phyloP scores from a whole-genome alignment of 2,329 filamentous ascomycete genomes.

The Pleomassaria siparia region DNA sequence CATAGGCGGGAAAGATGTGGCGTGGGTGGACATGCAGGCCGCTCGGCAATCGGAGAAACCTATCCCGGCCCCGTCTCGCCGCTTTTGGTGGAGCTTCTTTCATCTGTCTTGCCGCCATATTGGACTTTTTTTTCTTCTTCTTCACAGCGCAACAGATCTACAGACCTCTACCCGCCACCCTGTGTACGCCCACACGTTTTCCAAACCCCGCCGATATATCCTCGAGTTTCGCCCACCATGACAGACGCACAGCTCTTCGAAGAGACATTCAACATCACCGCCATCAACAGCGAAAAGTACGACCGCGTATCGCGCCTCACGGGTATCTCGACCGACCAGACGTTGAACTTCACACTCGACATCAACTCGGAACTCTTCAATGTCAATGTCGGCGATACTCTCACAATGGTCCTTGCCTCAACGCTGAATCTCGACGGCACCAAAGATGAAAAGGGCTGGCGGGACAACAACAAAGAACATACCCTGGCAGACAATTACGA shows the following conservation, averaged over 20 bases:
- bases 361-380: slow-evolving; percentile 94
- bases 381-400: slow-evolving; percentile 68
- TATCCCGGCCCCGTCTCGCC: neutral
- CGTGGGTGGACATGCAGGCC: too few relatives aligned
- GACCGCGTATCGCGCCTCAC: slow-evolving; percentile 88
- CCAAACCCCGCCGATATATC: neutral
- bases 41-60: neutral
- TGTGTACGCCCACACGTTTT: neutral
- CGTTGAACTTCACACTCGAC: slow-evolving; percentile 80
- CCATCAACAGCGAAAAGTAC: slow-evolving; percentile 83
- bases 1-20: too few relatives aligned
- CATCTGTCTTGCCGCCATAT: too few relatives aligned
- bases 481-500: slow-evolving; percentile 77
- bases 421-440: slow-evolving; percentile 84
- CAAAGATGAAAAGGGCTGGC: slow-evolving; percentile 67
- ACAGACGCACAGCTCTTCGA: slow-evolving; percentile 93
- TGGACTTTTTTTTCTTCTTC: neutral
- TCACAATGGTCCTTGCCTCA: slow-evolving; percentile 81
- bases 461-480: slow-evolving; percentile 54
- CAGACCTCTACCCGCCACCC: neutral
- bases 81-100: neutral
- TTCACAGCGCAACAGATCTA: neutral
- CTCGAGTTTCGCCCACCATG: slow-evolving; percentile 48
- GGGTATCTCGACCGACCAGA: slow-evolving; percentile 75
- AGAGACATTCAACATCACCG: slow-evolving; percentile 82